Base-by-base conservation (phyloP, 2,329 filamentous ascomycete genomes). In the Eurotiales sp. region DNA sequence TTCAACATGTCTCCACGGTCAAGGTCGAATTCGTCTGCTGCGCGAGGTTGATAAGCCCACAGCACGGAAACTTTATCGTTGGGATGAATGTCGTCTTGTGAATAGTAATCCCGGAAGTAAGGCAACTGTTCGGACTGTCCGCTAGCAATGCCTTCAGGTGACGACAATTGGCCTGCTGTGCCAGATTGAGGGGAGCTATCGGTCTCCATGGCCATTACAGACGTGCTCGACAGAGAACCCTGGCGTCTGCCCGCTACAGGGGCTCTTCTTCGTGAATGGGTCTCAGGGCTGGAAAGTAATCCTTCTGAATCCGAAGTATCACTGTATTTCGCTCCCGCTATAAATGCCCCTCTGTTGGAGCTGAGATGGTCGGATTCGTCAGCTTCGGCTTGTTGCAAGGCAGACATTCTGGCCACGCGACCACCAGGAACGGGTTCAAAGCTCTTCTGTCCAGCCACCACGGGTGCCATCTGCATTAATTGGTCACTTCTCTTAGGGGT, bases 91-190 rank as follows among this genome's bases (percentile, higher is more conserved):
- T 97, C 91, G 62, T 97, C 93, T 61, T 92, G 86, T 2, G 92
- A 97, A 67, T 99, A 99, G 71, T 99, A 99, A 69, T 99, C 93
- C 66, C 96, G 96, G 82, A 99, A 99, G 65, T 90, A 96, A 3
- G 88, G 86, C 49, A 99, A 75, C 68, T 97, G 93, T 71, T 99
- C 93, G 0, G 92, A 97, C 67, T 96, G 90, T 54, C 92, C 90
- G 61, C 90, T 96, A 21, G 85, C 82, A 55, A 92, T 73, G 22
- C 86, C 90, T 61, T 87, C 87, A 0, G 90, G 90, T 3, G 91
- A 96, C 3, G 91, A 96, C 70, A 88, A 85, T 47, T 85, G 86
- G 41, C 79, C 84, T 22, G 77, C 85, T 66, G 81, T 90, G 53
- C 65, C 77, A 10, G 80, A 82, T 34, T 77, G 79, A 6, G 90